Base-by-base conservation (phyloP, 2,329 filamentous ascomycete species). In the Aspergillus vadensis region DNA sequence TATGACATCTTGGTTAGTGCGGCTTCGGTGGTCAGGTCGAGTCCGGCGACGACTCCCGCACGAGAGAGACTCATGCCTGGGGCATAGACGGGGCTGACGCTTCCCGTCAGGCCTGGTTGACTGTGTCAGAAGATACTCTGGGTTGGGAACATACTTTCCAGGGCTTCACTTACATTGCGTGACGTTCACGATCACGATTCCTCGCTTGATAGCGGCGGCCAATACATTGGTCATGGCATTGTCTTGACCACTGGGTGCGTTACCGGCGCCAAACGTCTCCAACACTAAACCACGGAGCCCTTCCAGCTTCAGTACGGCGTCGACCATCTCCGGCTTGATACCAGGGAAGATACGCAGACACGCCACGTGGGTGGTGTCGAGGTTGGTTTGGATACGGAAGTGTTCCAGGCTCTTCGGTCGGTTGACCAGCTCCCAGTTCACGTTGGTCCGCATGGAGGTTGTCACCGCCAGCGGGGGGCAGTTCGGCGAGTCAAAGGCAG, bases 221-320 rank as follows among this genome's bases (percentile, higher is more conserved):
- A 97, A 87, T 52, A 94, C 90, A 57, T 87, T 87, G 15, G 90
- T 92, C 74, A 97, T 84, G 55, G 86, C 88, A 58, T 91, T 91
- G 72, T 95, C 91, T 51, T 88, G 84, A 30, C 91, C 92, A 41
- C 89, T 90, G 2, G 93, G 93, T 10, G 93, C 90, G 77, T 97
- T 97, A 59, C 93, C 93, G 74, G 95, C 92, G 61, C 93, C 93
- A 75, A 97, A 97, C 0, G 92, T 97, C 78, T 97, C 92, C 47
- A 97, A 84, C 41, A 97, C 88, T 53, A 97, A 82, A 1, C 93
- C 93, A 52, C 88, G 86, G 14, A 97, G 82, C 50, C 87, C 87
- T n/a, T 91, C 87, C 32, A 92, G 80, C 48, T 85, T 85, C 61
- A 97, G 81, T 15, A 97, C 91, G 1, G 90, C 89, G 72, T 95